Percentiles rank a stretch among this genome's conserved stretches.
These are phyloP conservation scores for Cercophora scortea DNA, from an alignment of 495 filamentous ascomycete genomes.

Conservation along the genomic window DNA sequence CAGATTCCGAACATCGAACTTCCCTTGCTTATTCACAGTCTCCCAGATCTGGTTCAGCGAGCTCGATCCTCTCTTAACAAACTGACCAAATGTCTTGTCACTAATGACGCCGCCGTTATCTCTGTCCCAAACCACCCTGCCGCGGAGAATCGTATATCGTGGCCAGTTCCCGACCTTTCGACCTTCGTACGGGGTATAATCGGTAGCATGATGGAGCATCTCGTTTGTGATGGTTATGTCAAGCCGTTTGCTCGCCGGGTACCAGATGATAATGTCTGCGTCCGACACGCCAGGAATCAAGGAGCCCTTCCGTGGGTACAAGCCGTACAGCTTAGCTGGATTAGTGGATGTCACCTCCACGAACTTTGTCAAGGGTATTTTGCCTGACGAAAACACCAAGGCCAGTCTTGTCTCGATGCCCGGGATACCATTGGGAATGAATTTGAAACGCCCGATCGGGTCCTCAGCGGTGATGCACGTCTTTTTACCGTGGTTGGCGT, in stretches of 20 bases:
- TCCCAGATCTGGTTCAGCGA: conserved; percentile 30
- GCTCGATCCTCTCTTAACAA: conserved; percentile 42
- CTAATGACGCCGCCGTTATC: conserved; percentile 43
- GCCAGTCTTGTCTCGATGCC: conserved; percentile 54
- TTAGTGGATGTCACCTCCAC: conserved; percentile 52
- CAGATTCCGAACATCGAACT: conserved; percentile 36
- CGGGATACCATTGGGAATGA: conserved; percentile 53
- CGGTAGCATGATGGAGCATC: conserved; percentile 51
- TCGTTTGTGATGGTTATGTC: conserved; percentile 39
- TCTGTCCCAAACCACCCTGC: conserved; percentile 49
- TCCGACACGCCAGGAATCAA: conserved; percentile 47
- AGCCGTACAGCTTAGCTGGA: conserved; percentile 53
- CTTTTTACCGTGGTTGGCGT: conserved; percentile 40
- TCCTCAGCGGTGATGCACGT: conserved; percentile 32
- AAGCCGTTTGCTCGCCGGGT: conserved; percentile 33
- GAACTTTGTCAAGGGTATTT: conserved; percentile 45
- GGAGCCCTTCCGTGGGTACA: conserved; percentile 48
- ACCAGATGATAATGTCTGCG: conserved; percentile 48
- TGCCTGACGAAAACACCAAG: conserved; percentile 35
- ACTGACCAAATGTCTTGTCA: conserved; percentile 43
- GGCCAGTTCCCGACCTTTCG: conserved; percentile 50
- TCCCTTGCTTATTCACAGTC: conserved; percentile 52
- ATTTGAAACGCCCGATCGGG: conserved; percentile 41
- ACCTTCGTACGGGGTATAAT: conserved; percentile 58
- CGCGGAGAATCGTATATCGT: conserved; percentile 51